Conservation (phyloP, 2,329 filamentous ascomycete genomes). For the Ilyonectria mors-panacis region DNA sequence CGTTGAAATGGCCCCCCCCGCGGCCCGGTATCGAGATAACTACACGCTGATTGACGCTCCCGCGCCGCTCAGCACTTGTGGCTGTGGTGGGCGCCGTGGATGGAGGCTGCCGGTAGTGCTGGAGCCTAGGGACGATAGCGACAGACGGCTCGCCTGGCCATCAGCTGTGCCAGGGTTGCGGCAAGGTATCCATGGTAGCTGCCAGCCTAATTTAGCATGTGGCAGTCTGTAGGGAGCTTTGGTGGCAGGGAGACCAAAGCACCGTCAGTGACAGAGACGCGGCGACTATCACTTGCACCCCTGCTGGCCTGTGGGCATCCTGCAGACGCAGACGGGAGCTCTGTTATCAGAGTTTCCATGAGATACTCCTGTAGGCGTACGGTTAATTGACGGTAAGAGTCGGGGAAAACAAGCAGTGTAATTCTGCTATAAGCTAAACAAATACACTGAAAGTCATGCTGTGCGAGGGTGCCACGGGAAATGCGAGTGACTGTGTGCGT, state of each 20-base stretch:
- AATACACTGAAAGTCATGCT: neutral
- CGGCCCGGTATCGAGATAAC: neutral
- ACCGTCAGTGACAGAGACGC: constrained; percentile 6
- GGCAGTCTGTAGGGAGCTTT: constrained; percentile 6
- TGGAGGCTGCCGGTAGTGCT: constrained; percentile 5
- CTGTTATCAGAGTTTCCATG: neutral
- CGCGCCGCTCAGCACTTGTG: neutral
- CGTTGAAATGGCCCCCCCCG: neutral
- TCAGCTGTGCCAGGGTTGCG: constrained; percentile 16
- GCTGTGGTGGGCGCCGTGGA: neutral
- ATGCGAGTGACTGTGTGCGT: neutral
- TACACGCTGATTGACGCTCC: neutral
- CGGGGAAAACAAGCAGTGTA: neutral
- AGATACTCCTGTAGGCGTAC: neutral
- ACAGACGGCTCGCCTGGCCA: neutral
- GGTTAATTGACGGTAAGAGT: neutral
- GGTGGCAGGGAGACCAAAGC: constrained; percentile 7
- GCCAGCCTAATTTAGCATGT: constrained; percentile 19
- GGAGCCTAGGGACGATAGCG: neutral
- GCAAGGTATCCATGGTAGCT: neutral
- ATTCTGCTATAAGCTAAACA: neutral
- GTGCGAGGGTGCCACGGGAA: neutral
- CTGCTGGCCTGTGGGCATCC: neutral
- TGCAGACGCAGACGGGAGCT: neutral
- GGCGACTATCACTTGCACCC: constrained; percentile 15